phyloP scores from a whole-genome alignment of 2,329 filamentous ascomycete genomes.

The Diaporthe vaccinii region DNA sequence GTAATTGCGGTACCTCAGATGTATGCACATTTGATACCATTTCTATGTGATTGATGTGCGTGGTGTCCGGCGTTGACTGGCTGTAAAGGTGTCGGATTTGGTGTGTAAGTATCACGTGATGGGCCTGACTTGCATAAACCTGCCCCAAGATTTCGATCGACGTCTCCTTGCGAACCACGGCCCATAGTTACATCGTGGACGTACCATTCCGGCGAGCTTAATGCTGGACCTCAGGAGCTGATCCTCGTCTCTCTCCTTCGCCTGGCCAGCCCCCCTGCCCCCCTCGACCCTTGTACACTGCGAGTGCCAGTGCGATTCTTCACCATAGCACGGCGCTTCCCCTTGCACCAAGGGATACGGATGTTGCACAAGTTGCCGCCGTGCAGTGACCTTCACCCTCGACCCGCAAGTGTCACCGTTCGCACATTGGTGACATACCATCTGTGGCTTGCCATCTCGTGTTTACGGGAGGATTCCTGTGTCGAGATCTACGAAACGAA shows the following conservation, averaged over 20 bases:
- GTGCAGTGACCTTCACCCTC: constrained; percentile 14
- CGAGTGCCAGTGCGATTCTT: not conserved
- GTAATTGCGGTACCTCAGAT: not conserved
- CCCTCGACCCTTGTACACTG: not conserved
- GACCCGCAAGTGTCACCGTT: not conserved
- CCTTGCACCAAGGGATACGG: constrained; percentile 27
- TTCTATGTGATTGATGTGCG: not conserved
- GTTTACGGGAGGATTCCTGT: constrained; percentile 22
- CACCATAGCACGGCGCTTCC: not conserved
- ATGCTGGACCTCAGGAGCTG: constrained; percentile 24
- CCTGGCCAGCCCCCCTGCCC: not conserved
- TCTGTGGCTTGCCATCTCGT: constrained; percentile 33
- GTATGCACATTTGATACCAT: not conserved
- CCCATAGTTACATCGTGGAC: not conserved
- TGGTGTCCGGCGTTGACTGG: not conserved
- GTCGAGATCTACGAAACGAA: constrained; percentile 35
- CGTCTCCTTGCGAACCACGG: constrained; percentile 4
- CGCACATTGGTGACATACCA: not conserved
- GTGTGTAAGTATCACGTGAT: not conserved
- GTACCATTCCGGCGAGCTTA: not conserved
- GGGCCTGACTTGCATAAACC: constrained; percentile 1
- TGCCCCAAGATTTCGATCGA: constrained; percentile 25
- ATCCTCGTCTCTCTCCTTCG: not conserved
- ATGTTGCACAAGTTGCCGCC: constrained; percentile 23
- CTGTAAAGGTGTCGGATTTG: not conserved